Evolutionary conservation across 495 filamentous ascomycete genomes (phyloP), one percentile per base, ranked within the genome.

Genomic region (Penicillium argentinense): DNA sequence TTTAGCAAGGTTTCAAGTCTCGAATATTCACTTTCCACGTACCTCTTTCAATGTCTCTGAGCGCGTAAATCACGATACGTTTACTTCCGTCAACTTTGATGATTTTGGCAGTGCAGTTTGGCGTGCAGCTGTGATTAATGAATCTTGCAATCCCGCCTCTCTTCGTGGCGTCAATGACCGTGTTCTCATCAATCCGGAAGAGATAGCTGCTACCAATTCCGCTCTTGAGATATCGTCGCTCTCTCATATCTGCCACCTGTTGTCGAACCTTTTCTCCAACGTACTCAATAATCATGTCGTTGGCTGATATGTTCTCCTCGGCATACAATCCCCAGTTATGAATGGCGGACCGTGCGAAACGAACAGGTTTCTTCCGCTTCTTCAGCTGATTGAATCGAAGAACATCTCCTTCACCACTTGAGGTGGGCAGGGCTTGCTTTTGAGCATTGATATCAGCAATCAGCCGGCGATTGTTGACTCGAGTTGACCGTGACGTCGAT

Each of bases 261-360:
- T 97, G 93, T 38, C 93, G 83, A 9, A 99, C 89, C 60, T 93
- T 95, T 68, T 99, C 95, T 43, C 93, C 93, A 13, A 99, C 93
- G 63, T 99, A 99, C 70, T 99, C 93, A 61, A 99, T 99, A 60
- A 99, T 99, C 91, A 99, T 97, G 66, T 99, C 93, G 63, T 96
- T 95, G 54, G 89, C 90, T 22, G 89, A 77, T 47, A 99, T 99
- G 56, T 95, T 92, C 67, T 97, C 92, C 75, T 96, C 91, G 5
- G 93, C 91, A 58, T 97, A 99, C 28, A 99, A 70, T 22, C 93
- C 93, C 93, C 93, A 99, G 60, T 96, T 96, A 67, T 99, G 93
- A 56, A 99, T 99, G 36, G 93, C 95, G 18, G 95, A 97, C 5
- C 93, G 84, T 40, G 91, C 93, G 63, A 99, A 99, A 59, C 93